Base-by-base conservation (phyloP, 1,284 basidiomycete genomes). In the Ustilago loliicola region DNA sequence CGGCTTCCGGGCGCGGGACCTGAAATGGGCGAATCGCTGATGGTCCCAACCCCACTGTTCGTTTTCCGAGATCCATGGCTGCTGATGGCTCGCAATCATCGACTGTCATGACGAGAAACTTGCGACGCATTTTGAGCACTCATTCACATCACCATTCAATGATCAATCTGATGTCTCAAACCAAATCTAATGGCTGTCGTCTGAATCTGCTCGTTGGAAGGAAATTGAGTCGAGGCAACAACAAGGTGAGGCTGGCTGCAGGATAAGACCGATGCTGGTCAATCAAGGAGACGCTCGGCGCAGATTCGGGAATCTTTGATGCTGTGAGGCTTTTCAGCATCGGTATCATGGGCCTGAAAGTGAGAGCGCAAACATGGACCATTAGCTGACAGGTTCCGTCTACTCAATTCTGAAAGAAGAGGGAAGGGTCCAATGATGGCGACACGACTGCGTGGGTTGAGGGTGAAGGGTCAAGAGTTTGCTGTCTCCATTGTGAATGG, bases 1-100 rank as follows among this genome's bases (percentile, higher is more conserved):
- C 9, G 79, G 80, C 9, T 74, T 83, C 65, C 69, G 79, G 0
- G 65, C 70, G 25, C 63, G 83, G 15, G 83, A 84, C 61, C 58
- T 80, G 19, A 76, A 74, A 58, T 84, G 83, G 83, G 69, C 63
- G 27, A 66, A 72, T 34, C 69, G 69, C n/a, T 72, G 63, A 29
- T 9, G 34, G 19, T n/a, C 17, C 15, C 6, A 11, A 15, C 36
- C 15, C 17, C 9, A 25, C 8, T 27, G 27, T n/a, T 48, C 8
- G 9, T 38, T 7, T 38, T 15, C 36, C 42, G 42, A 45, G 19
- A 45, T 45, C 42, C 21, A 7, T 7, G n/a, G 42, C 34, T n/a
- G n/a, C n/a, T n/a, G 34, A 15, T 36, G 34, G 34, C 34, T 36
- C 34, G 34, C 11, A n/a, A 21, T 3, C 42, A 45, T 45, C 21